Conservation (phyloP, 306 rosid species). For the Ormosia emarginata region DNA sequence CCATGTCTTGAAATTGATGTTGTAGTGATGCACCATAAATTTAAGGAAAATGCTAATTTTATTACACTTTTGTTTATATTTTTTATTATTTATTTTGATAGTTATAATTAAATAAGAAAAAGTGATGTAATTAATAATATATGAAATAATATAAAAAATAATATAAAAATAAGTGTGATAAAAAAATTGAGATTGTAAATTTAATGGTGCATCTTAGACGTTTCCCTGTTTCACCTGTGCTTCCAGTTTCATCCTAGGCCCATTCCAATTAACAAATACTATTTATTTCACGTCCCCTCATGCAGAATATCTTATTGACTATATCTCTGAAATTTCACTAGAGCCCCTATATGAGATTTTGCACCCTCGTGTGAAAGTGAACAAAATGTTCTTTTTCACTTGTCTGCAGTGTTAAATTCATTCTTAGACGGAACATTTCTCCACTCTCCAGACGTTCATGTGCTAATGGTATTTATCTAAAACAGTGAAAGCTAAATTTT, state of each 20-base stretch:
- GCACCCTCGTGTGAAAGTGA: not conserved
- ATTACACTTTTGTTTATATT: no score
- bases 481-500: not conserved
- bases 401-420: slow-evolving; percentile 2
- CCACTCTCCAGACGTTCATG: not conserved
- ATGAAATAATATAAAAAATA: no score
- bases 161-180: no score
- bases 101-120: no score
- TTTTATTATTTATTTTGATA: no score
- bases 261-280: not conserved
- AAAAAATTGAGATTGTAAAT: no score
- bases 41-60: no score
- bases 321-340: not conserved
- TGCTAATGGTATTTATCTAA: not conserved
- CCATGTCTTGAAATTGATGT: no score
- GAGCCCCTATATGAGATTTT: not conserved
- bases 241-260: not conserved
- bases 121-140: no score
- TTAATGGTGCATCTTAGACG: not conserved
- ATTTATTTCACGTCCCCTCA: not conserved
- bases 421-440: slow-evolving; percentile 11
- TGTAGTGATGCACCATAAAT: no score
- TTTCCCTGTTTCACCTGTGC: not conserved
- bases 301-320: not conserved
- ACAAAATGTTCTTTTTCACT: not conserved